Conservation (phyloP, 2,329 filamentous ascomycete genomes). For the Trichoderma afroharzianum region DNA sequence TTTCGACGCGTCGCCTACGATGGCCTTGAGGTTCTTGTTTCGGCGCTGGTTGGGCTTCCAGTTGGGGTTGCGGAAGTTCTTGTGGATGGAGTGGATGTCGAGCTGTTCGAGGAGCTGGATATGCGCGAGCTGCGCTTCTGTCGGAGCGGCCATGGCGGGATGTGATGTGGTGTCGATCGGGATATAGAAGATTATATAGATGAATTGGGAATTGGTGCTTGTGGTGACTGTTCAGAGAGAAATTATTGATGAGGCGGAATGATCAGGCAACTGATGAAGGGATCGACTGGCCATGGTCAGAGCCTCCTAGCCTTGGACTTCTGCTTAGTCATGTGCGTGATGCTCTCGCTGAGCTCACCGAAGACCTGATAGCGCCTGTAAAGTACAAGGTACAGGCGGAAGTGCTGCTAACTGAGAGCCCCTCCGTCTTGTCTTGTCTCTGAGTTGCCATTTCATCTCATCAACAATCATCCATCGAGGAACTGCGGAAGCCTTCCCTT, state of each 20-base stretch:
- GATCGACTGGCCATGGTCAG: background rate
- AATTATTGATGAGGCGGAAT: background rate
- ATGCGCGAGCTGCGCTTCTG: slow-evolving; percentile 74
- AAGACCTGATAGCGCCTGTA: background rate
- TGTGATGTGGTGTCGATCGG: background rate
- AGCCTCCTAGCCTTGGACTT: background rate
- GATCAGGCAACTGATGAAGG: background rate
- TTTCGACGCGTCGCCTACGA: slow-evolving; percentile 82
- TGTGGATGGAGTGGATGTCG: slow-evolving; percentile 81
- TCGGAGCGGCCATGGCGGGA: slow-evolving; percentile 53
- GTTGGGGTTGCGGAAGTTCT: slow-evolving; percentile 82
- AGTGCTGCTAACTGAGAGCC: background rate
- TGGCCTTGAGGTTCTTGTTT: slow-evolving; percentile 98
- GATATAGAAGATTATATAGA: background rate
- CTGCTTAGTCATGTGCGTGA: background rate
- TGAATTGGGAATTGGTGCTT: background rate
- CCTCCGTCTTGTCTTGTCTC: background rate
- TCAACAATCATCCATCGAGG: background rate
- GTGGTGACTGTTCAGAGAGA: background rate
- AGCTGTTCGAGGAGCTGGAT: slow-evolving; percentile 84
- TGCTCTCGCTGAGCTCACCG: slow-evolving; percentile 1
- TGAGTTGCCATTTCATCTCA: background rate
- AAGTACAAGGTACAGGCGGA: background rate
- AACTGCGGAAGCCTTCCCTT: too few species aligned
- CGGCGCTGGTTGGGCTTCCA: slow-evolving; percentile 94